These are phyloP conservation scores for Colletotrichum lini DNA, from an alignment of 2,329 filamentous ascomycete species.

Conservation along the genomic window DNA sequence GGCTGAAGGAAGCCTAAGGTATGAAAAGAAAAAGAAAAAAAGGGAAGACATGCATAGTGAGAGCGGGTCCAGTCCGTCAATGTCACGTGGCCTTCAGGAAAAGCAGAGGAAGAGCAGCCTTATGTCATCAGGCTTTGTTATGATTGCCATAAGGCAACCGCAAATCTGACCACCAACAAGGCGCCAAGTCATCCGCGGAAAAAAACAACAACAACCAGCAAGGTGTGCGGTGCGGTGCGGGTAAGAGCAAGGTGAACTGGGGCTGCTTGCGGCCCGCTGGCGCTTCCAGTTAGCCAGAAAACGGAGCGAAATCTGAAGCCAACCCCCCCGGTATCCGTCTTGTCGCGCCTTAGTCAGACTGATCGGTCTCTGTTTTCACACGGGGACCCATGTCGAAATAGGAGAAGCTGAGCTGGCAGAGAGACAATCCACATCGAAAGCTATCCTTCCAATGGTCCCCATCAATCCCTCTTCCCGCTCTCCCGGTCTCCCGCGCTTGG, in stretches of 20 bases:
- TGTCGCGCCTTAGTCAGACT: conserved; percentile 29
- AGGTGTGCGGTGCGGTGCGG: not conserved
- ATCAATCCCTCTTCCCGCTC: conserved; percentile 38
- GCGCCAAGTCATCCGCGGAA: conserved; percentile 15
- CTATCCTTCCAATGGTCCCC: conserved; percentile 18
- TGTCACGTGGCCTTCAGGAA: conserved; percentile 5
- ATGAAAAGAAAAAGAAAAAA: not conserved
- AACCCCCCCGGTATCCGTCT: not conserved
- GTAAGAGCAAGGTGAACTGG: conserved; percentile 15
- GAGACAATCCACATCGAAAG: conserved; percentile 19
- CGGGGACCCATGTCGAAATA: conserved; percentile 34
- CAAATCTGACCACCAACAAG: conserved; percentile 2
- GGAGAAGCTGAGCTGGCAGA: conserved; percentile 38
- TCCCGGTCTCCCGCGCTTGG: conserved; percentile 38
- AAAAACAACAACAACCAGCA: not conserved
- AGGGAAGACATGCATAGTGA: too few species aligned
- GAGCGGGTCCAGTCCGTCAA: not conserved
- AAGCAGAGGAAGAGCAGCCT: too few species aligned
- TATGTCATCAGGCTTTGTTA: too few species aligned
- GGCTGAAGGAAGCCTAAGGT: conserved; percentile 13
- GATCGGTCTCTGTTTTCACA: conserved; percentile 26
- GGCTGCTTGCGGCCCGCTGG: conserved; percentile 37
- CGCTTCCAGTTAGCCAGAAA: conserved; percentile 37
- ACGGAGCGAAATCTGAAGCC: conserved; percentile 22
- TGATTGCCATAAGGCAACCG: not conserved